phyloP scores from a whole-genome alignment of 495 filamentous ascomycete genomes.

The Acidiella bohemica region DNA sequence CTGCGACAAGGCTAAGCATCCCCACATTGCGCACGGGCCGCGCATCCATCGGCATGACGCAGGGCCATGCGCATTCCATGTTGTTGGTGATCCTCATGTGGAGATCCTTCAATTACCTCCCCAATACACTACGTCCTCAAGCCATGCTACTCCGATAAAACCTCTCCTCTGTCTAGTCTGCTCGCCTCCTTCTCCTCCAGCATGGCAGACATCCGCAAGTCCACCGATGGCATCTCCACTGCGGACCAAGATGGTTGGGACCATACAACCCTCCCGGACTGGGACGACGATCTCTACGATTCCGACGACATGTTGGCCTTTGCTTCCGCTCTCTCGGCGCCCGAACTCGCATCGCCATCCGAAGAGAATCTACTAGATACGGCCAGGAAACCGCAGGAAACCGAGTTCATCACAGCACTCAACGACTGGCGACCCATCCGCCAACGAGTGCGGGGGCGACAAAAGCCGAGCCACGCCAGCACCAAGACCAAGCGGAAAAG shows the following conservation, averaged over 20 bases:
- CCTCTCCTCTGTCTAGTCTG: no score
- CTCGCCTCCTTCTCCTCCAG: no score
- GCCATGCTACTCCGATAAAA: no score
- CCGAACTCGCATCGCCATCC: conserved; percentile 29
- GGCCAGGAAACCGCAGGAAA: neutral
- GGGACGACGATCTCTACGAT: conserved; percentile 29
- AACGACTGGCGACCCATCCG: conserved; percentile 36
- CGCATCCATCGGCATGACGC: no score
- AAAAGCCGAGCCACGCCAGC: conserved; percentile 1
- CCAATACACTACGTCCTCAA: no score
- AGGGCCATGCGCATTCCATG: no score
- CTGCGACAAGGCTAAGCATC: no score
- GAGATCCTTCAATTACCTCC: no score
- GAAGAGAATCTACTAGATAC: conserved; percentile 27
- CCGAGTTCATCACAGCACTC: conserved; percentile 33
- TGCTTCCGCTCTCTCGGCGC: conserved; percentile 30
- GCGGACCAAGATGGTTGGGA: conserved; percentile 25
- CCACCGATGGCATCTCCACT: conserved; percentile 25
- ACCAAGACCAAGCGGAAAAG: conserved; percentile 24
- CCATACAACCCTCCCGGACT: conserved; percentile 29
- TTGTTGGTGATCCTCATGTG: no score
- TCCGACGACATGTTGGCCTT: conserved; percentile 30
- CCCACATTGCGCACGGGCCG: no score
- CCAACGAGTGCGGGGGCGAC: conserved; percentile 25
- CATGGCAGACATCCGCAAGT: conserved; percentile 28